phyloP scores from a whole-genome alignment of 176 grass and related monocot species.

The Chloris gayana region DNA sequence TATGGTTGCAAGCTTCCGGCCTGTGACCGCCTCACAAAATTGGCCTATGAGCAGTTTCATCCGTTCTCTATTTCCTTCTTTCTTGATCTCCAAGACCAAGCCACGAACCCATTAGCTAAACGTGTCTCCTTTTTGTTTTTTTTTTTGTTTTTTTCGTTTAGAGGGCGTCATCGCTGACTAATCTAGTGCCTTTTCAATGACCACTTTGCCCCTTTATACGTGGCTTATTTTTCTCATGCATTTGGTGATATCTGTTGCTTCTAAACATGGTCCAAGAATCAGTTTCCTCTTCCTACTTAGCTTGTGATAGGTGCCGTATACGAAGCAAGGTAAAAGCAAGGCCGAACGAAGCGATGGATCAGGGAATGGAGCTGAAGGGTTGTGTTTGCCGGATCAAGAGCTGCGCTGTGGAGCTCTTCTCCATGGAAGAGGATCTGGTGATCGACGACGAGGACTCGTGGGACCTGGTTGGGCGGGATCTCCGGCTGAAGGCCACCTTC shows the following conservation, averaged over 20 bases:
- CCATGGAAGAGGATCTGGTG: slow-evolving; percentile 64
- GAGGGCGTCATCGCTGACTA: slow-evolving; percentile 30
- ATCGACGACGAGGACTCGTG: slow-evolving; percentile 56
- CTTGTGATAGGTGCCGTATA: background rate
- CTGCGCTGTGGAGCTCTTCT: slow-evolving; percentile 56
- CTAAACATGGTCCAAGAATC: slow-evolving; percentile 48
- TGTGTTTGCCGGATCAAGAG: slow-evolving; percentile 72
- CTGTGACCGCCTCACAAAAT: slow-evolving; percentile 31
- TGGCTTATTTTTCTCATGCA: slow-evolving; percentile 30
- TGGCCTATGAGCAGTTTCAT: slow-evolving; percentile 10
- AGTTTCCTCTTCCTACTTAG: slow-evolving; percentile 16
- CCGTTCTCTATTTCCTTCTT: slow-evolving; percentile 37
- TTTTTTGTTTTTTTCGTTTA: slow-evolving; percentile 34
- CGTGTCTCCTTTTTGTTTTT: slow-evolving; percentile 16
- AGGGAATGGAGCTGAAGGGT: slow-evolving; percentile 62
- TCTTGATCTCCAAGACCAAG: slow-evolving; percentile 32
- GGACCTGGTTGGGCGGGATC: slow-evolving; percentile 63
- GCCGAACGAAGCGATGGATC: slow-evolving; percentile 34
- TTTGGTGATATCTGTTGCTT: slow-evolving; percentile 50
- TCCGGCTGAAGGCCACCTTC: slow-evolving; percentile 78
- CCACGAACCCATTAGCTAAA: slow-evolving; percentile 14
- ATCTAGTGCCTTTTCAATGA: slow-evolving; percentile 39
- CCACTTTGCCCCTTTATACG: slow-evolving; percentile 32
- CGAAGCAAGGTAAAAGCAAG: background rate
- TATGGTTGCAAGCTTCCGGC: slow-evolving; percentile 18